Conservation (phyloP, 345 rosid genomes). For the Hibiscus tridactylites region DNA sequence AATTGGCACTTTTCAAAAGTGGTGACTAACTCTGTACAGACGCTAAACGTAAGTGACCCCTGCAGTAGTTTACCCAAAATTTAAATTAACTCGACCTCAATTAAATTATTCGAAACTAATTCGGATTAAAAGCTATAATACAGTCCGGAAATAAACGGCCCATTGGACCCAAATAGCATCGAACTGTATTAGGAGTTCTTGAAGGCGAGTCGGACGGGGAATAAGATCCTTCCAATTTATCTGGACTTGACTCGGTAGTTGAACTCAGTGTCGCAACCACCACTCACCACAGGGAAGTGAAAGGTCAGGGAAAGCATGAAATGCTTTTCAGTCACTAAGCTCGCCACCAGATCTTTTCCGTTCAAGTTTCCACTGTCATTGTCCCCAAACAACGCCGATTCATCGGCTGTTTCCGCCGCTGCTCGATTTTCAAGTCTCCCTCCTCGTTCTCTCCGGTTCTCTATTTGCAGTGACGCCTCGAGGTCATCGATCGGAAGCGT, state of each 20-base stretch:
- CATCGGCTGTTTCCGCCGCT: background rate
- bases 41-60: no score
- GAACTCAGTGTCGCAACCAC: background rate
- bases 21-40: no score
- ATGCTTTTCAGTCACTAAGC: background rate
- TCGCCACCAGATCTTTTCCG: background rate
- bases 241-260: background rate
- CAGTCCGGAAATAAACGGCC: slow-evolving; percentile 19
- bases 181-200: slow-evolving; percentile 15
- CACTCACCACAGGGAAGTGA: background rate
- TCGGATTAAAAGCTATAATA: background rate
- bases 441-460: background rate
- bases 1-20: no score
- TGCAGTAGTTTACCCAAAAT: no score
- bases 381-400: background rate
- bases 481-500: background rate
- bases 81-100: background rate
- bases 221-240: background rate
- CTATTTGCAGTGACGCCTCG: background rate
- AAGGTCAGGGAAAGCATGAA: background rate
- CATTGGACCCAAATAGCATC: slow-evolving; percentile 20
- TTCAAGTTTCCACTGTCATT: background rate
- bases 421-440: background rate
- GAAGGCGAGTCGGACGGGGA: slow-evolving; percentile 11
- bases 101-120: no score